phyloP scores from a whole-genome alignment of 345 rosid species.

The Rhizophora mangle region DNA sequence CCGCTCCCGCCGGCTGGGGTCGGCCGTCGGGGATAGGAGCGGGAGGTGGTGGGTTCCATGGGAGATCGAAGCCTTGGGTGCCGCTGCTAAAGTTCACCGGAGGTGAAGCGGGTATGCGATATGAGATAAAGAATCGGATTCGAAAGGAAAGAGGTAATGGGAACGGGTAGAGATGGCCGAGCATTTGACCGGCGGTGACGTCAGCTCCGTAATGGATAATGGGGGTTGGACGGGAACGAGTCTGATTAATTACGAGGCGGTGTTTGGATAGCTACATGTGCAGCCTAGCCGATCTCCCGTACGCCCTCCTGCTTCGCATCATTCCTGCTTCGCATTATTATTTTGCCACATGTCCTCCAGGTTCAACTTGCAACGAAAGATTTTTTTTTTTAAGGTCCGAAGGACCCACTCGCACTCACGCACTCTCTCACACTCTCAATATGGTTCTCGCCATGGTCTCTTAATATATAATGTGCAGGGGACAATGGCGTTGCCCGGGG shows the following conservation, averaged over 20 bases:
- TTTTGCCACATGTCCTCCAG: no score
- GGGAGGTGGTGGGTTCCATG: slow-evolving; percentile 25
- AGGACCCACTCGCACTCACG: no score
- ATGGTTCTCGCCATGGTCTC: no score
- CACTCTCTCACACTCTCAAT: no score
- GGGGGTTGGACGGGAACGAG: slow-evolving; percentile 18
- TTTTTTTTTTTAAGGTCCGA: no score
- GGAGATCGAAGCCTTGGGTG: not conserved
- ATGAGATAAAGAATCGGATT: slow-evolving; percentile 21
- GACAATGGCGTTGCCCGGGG: no score
- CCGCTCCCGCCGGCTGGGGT: slow-evolving; percentile 1
- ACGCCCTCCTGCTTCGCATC: no score
- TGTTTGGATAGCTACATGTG: not conserved
- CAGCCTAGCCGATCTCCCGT: no score
- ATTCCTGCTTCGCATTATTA: no score
- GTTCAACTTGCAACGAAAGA: no score
- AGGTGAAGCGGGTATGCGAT: slow-evolving; percentile 14
- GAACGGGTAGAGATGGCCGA: slow-evolving; percentile 25
- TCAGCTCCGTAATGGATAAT: slow-evolving; percentile 27
- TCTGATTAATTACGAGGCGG: not conserved
- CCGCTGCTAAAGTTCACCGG: slow-evolving; percentile 29
- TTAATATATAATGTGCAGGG: no score
- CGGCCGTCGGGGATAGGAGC: not conserved
- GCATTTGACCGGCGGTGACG: slow-evolving; percentile 57
- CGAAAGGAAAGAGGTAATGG: slow-evolving; percentile 11